Conservation (phyloP, 345 rosid genomes). For the Adansonia digitata region DNA sequence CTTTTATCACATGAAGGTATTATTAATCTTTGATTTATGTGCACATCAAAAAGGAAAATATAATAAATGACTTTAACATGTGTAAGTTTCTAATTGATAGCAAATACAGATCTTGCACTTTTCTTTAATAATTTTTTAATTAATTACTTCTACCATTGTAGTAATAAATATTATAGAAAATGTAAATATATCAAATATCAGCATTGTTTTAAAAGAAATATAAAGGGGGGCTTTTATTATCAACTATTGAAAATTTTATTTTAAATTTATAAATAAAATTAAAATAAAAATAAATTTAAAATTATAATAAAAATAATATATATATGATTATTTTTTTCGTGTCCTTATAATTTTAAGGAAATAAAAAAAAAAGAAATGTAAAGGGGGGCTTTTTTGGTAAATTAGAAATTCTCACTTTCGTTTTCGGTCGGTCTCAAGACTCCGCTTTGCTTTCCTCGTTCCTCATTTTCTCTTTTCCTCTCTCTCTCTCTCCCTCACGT, state of each 20-base stretch:
- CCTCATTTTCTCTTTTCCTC: background rate
- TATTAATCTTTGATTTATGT: background rate
- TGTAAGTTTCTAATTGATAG: background rate
- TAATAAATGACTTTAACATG: background rate
- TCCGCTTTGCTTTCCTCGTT: slow-evolving; percentile 15
- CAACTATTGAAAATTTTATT: too few species aligned
- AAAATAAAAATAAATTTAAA: too few species aligned
- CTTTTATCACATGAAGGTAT: background rate
- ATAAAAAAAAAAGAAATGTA: background rate
- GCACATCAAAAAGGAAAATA: background rate
- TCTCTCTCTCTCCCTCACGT: background rate
- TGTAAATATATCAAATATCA: background rate
- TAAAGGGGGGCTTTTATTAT: too few species aligned
- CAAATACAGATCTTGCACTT: background rate
- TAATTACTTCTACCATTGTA: background rate
- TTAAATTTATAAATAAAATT: too few species aligned
- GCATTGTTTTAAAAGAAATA: background rate
- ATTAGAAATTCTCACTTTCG: background rate
- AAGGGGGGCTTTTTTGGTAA: background rate
- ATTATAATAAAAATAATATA: too few species aligned
- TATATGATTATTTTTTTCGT: background rate
- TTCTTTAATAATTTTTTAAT: background rate
- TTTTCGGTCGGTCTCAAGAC: slow-evolving; percentile 15
- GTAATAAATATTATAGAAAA: background rate
- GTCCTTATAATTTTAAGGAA: background rate